Percentiles rank a stretch among this genome's conserved stretches.
Evolutionary conservation across 768 basidiomycete species (phyloP).

Genomic region (Boletus rubroflammeus): DNA sequence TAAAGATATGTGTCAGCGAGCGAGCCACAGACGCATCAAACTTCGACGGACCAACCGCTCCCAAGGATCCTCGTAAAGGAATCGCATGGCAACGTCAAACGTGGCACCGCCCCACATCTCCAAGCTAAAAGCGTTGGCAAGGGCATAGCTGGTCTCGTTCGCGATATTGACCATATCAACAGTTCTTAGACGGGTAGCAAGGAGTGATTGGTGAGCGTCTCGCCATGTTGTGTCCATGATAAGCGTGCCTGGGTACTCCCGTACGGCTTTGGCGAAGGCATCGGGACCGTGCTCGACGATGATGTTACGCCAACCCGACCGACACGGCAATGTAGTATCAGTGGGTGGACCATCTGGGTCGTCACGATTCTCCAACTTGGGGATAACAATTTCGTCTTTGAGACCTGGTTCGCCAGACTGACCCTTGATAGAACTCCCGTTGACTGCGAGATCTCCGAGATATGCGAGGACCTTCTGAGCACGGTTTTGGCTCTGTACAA

Average conservation of each 20-base stretch:
- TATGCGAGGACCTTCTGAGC: slow-evolving; percentile 97
- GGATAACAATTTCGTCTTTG: slow-evolving; percentile 81
- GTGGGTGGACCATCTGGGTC: slow-evolving; percentile 70
- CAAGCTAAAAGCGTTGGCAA: slow-evolving; percentile 92
- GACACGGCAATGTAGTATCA: slow-evolving; percentile 80
- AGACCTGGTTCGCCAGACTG: slow-evolving; percentile 94
- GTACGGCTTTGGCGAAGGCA: slow-evolving; percentile 96
- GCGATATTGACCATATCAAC: slow-evolving; percentile 98
- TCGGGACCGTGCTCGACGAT: slow-evolving; percentile 97
- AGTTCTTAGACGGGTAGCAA: slow-evolving; percentile 94
- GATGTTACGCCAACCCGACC: slow-evolving; percentile 95
- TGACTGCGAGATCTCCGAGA: slow-evolving; percentile 96
- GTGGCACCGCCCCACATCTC: slow-evolving; percentile 99
- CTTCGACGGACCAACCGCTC: slow-evolving; percentile 73
- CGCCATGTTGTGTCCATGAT: slow-evolving; percentile 99
- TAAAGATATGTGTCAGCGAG: slow-evolving; percentile 29
- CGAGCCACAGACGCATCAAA: background rate
- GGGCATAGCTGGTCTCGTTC: slow-evolving; percentile 92
- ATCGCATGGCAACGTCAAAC: slow-evolving; percentile 98
- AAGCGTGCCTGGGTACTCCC: slow-evolving; percentile 90
- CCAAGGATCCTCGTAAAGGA: slow-evolving; percentile 99
- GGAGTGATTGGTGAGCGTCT: slow-evolving; percentile 96
- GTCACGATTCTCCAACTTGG: slow-evolving; percentile 72
- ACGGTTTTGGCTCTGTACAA: slow-evolving; percentile 96
- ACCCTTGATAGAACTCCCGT: slow-evolving; percentile 96